Base-by-base conservation (phyloP, 345 rosid genomes). In the Ailanthus altissimus region DNA sequence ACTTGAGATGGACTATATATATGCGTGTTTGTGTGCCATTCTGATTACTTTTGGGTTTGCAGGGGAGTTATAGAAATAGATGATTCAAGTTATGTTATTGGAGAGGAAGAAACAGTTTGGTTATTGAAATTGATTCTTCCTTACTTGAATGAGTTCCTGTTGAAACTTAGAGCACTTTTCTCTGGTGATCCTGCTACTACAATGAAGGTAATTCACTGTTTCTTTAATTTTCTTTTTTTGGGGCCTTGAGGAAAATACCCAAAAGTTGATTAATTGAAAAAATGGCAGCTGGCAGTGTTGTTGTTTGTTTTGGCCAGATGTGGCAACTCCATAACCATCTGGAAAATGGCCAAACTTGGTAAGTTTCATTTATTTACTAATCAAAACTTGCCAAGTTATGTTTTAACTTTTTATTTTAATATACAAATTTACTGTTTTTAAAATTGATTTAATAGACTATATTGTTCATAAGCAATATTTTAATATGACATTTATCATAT, bases 291-390 rank as follows among this genome's bases (percentile, higher is more conserved):
- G 95, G 98, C 97, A 79, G 83, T 92, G 62, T 79, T 90, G 80
- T 86, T 96, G 79, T 94, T 91, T 77, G 89, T 92, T 50, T 74
- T 92, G 83, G 98, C 98, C 57, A 89, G 89, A 78, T 86, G 89
- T 64, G 98, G 97, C 81, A 88, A 80, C 90, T 96, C 90, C 80
- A 89, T 96, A 36, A 96, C 98, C 58, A 79, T 91, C 66, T 92
- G 97, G 97, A 91, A 88, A 75, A 90, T 94, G 85, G 87, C 91
- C 78, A 96, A 92, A 89, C 78, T 96, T 65, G 95, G 99, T 96
- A 78, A 36, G 82, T 70, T 68, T 60, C 10, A 18, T 1, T n/a
- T n/a, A n/a, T n/a, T n/a, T n/a, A n/a, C n/a, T n/a, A n/a, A n/a
- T n/a, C n/a, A n/a, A n/a, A n/a, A n/a, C n/a, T n/a, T n/a, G n/a